These are phyloP conservation scores for Pisolithus tinctorius DNA, from an alignment of 768 basidiomycete genomes.

Conservation along the genomic window DNA sequence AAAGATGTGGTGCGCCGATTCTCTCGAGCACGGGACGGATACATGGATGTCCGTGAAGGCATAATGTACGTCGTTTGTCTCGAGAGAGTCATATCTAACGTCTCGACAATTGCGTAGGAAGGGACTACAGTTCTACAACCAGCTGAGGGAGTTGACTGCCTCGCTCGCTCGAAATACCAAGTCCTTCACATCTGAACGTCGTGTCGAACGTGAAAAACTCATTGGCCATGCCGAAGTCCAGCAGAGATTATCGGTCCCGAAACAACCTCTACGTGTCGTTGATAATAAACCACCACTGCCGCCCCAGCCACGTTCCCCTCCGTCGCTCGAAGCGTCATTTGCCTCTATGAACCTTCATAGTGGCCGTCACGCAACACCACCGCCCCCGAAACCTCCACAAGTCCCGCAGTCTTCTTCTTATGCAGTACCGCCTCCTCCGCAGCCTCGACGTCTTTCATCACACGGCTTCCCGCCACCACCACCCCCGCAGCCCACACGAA, in stretches of 20 bases:
- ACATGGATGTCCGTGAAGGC: constrained; percentile 83
- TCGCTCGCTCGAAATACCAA: constrained; percentile 54
- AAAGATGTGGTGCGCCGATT: constrained; percentile 70
- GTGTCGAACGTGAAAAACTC: constrained; percentile 63
- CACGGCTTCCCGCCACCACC: constrained; percentile 9
- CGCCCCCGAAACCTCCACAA: constrained; percentile 16
- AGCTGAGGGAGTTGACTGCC: constrained; percentile 58
- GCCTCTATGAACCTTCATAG: constrained; percentile 47
- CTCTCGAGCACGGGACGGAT: constrained; percentile 70
- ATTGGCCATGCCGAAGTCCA: constrained; percentile 66
- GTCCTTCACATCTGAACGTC: constrained; percentile 57
- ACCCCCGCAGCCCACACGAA: constrained; percentile 23
- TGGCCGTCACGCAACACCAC: constrained; percentile 18
- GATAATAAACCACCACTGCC: constrained; percentile 46
- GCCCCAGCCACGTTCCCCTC: constrained; percentile 34
- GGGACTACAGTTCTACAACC: constrained; percentile 83
- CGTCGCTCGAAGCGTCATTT: constrained; percentile 46
- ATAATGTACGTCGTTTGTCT: constrained; percentile 51
- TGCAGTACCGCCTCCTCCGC: too few relatives aligned
- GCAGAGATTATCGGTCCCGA: constrained; percentile 46
- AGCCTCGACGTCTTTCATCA: constrained; percentile 16
- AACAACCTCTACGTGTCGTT: constrained; percentile 30
- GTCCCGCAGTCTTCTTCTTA: too few relatives aligned
- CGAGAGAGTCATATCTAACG: constrained; percentile 2
- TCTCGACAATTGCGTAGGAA: constrained; percentile 44